These are phyloP conservation scores for Ganoderma lingzhi DNA, from an alignment of 1,284 basidiomycete genomes.

Conservation along the genomic window DNA sequence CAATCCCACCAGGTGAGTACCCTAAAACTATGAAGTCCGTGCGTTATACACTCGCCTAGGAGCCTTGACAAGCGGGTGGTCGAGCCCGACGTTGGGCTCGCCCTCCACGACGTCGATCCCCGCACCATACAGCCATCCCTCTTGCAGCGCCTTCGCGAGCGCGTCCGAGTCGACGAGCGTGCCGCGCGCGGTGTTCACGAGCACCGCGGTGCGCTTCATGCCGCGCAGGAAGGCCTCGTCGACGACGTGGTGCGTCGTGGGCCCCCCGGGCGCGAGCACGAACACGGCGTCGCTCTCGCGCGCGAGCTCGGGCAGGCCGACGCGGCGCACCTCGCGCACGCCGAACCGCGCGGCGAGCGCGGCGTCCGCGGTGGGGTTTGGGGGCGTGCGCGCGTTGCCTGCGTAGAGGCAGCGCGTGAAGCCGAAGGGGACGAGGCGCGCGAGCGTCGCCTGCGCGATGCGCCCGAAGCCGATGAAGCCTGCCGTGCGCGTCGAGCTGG, in stretches of 20 bases:
- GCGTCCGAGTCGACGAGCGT: constrained; percentile 91
- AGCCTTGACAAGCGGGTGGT: constrained; percentile 85
- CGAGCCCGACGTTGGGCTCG: constrained; percentile 80
- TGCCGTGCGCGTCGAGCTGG: constrained; percentile 67
- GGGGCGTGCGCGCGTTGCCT: constrained; percentile 57
- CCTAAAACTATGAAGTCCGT: not conserved
- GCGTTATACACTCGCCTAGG: constrained; percentile 58
- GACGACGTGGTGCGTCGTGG: constrained; percentile 78
- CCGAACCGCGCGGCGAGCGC: constrained; percentile 55
- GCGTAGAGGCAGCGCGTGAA: constrained; percentile 76
- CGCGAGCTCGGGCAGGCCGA: constrained; percentile 75
- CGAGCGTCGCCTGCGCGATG: constrained; percentile 84
- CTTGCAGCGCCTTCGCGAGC: constrained; percentile 79
- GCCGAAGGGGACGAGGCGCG: constrained; percentile 82
- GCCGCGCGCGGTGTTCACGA: constrained; percentile 86
- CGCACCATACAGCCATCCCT: constrained; percentile 88
- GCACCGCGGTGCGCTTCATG: constrained; percentile 87
- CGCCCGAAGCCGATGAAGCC: constrained; percentile 96
- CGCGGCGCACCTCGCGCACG: constrained; percentile 64
- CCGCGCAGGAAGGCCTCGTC: constrained; percentile 73
- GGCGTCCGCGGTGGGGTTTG: constrained; percentile 58
- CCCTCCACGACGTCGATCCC: constrained; percentile 95
- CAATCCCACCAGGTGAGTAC: constrained; percentile 18
- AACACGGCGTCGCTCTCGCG: constrained; percentile 82
- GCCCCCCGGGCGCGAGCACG: constrained; percentile 84